Conservation (phyloP, 1,284 basidiomycete genomes). For the Marasmius tenuissimus region DNA sequence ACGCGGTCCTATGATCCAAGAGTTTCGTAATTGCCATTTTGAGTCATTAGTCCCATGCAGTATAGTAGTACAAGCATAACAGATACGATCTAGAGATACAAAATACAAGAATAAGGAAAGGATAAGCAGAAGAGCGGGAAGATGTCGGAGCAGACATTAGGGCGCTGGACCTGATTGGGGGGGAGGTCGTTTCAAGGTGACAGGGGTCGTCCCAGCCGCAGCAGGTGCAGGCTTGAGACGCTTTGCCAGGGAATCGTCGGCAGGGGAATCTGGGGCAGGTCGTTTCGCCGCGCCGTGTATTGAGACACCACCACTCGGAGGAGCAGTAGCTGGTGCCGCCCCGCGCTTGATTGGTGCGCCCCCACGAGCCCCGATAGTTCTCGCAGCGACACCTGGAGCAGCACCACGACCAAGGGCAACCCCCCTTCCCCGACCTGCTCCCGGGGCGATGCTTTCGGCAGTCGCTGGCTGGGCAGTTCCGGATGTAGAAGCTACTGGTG, state of each 20-base stretch:
- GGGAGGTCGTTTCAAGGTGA: constrained; percentile 6
- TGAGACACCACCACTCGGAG: constrained; percentile 41
- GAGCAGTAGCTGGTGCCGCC: constrained; percentile 26
- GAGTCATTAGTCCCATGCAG: neutral
- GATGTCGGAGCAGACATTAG: neutral
- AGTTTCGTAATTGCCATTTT: neutral
- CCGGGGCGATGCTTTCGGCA: neutral
- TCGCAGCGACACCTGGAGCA: constrained; percentile 15
- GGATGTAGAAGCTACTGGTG: neutral
- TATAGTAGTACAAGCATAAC: neutral
- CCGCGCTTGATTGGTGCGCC: constrained; percentile 41
- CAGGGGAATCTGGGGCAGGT: constrained; percentile 36
- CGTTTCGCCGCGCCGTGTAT: constrained; percentile 76
- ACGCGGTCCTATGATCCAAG: neutral
- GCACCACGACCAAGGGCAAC: constrained; percentile 34
- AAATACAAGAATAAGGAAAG: constrained; percentile 1
- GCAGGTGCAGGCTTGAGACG: constrained; percentile 53
- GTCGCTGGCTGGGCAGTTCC: neutral
- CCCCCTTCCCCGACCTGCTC: constrained; percentile 27
- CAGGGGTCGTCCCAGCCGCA: constrained; percentile 1
- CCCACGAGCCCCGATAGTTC: constrained; percentile 32
- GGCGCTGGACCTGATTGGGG: constrained; percentile 4
- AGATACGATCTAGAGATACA: neutral
- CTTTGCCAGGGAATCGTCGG: constrained; percentile 67
- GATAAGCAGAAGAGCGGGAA: neutral